Conservation (phyloP, 2,329 filamentous ascomycete genomes). For the Paramyrothecium sp. region DNA sequence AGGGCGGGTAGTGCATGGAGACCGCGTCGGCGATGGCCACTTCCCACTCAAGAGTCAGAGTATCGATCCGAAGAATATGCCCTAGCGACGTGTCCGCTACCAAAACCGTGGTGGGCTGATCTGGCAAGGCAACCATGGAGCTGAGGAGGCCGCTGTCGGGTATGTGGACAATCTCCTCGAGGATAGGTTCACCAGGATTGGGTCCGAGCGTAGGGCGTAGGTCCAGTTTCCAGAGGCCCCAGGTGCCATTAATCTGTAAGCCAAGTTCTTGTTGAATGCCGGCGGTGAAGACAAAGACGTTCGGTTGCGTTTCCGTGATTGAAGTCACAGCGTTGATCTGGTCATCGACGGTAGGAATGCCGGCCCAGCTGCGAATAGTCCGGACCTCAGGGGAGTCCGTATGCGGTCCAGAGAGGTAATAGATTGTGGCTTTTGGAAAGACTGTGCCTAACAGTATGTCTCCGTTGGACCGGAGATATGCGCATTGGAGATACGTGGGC, state of each 20-base stretch:
- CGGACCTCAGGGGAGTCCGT: no score
- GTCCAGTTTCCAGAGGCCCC: background rate
- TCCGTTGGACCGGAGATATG: no score
- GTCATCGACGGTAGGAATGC: no score
- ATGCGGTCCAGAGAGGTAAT: no score
- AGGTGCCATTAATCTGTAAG: background rate
- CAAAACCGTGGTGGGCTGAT: slow-evolving; percentile 11
- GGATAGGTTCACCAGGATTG: background rate
- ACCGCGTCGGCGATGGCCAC: slow-evolving; percentile 14
- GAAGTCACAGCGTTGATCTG: background rate
- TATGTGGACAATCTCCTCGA: slow-evolving; percentile 13
- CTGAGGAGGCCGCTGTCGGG: slow-evolving; percentile 17
- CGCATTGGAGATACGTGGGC: no score
- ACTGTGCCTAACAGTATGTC: no score
- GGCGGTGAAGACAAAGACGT: background rate
- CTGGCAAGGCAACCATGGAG: slow-evolving; percentile 16
- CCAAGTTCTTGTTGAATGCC: background rate
- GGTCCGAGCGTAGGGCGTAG: background rate
- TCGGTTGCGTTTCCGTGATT: background rate
- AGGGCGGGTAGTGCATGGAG: slow-evolving; percentile 40
- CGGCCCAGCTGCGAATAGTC: no score
- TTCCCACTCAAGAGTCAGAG: slow-evolving; percentile 10
- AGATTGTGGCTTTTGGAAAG: no score
- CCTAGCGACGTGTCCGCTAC: slow-evolving; percentile 21
- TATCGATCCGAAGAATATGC: slow-evolving; percentile 21